Percentiles rank a stretch among this genome's conserved stretches.
phyloP scores from a whole-genome alignment of 805 yeast genomes.

The Maudiozyma serrabonitensis region DNA sequence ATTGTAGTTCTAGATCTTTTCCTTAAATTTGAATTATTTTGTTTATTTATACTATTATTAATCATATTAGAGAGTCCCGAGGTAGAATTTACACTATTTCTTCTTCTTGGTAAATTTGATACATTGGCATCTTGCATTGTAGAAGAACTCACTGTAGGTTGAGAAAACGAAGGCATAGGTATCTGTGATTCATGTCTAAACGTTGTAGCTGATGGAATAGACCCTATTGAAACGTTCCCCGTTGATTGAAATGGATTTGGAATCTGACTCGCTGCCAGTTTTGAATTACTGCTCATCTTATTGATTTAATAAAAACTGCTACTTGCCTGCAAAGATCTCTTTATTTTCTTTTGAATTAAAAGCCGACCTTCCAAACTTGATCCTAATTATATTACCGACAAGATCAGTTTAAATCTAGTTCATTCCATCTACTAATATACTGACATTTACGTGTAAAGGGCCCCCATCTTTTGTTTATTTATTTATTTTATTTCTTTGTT shows the following conservation, averaged over 20 bases:
- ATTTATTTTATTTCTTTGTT: no score
- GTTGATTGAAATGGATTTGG: conserved; percentile 5
- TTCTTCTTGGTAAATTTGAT: conserved; percentile 7
- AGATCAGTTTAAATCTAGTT: no score
- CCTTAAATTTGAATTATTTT: conserved; percentile 3
- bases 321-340: background rate
- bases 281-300: background rate
- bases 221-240: background rate
- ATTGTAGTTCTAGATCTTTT: conserved; percentile 18
- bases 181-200: conserved; percentile 6
- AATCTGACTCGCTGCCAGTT: background rate
- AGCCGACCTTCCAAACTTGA: no score
- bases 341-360: no score
- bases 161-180: conserved; percentile 3
- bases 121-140: background rate
- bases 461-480: no score
- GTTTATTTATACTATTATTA: conserved; percentile 17
- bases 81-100: conserved; percentile 16
- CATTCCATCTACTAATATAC: no score
- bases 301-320: background rate
- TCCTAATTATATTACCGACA: no score
- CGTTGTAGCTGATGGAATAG: background rate
- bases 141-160: background rate
- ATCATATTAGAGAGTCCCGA: conserved; percentile 20
- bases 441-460: no score